Percentiles rank a stretch among this genome's conserved stretches.
These are phyloP conservation scores for Plenodomus biglobosus DNA, from an alignment of 2,329 filamentous ascomycete genomes.

Conservation along the genomic window DNA sequence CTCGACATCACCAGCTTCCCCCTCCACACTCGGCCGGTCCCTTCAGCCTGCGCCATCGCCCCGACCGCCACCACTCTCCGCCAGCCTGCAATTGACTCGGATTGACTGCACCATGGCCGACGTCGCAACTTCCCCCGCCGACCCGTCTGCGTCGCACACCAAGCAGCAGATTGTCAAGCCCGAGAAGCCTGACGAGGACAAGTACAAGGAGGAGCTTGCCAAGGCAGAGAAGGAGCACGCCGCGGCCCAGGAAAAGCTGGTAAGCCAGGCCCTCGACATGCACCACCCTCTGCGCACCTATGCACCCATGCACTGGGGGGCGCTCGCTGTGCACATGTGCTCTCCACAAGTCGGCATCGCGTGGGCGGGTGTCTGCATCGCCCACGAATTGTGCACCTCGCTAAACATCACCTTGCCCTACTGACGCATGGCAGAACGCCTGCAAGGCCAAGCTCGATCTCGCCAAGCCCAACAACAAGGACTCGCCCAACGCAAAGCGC, in stretches of 20 bases:
- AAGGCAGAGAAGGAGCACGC: slow-evolving; percentile 86
- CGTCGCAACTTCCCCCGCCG: slow-evolving; percentile 43
- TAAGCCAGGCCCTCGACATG: slow-evolving; percentile 43
- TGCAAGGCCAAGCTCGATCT: slow-evolving; percentile 86
- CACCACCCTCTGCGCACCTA: slow-evolving; percentile 1
- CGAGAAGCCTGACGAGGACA: slow-evolving; percentile 82
- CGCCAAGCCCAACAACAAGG: slow-evolving; percentile 78
- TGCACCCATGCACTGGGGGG: too few relatives aligned
- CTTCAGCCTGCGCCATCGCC: slow-evolving; percentile 1
- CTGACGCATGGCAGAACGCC: slow-evolving; percentile 63
- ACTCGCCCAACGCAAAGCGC: slow-evolving; percentile 76
- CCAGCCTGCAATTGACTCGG: slow-evolving; percentile 17
- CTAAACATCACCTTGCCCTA: background rate
- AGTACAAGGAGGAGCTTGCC: slow-evolving; percentile 76
- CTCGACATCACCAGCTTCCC: slow-evolving; percentile 1
- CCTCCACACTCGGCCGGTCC: slow-evolving; percentile 8
- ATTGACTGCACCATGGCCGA: slow-evolving; percentile 40
- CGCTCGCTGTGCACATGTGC: slow-evolving; percentile 3
- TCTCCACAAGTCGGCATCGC: background rate
- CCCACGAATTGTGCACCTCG: background rate
- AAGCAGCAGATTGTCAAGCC: slow-evolving; percentile 60
- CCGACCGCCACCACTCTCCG: slow-evolving; percentile 7
- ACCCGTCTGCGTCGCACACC: slow-evolving; percentile 36
- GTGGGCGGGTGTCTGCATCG: slow-evolving; percentile 17
- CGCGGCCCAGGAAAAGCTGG: slow-evolving; percentile 70